Conservation (phyloP, 352 stramenopile species). For the Globisporangium cylindrosporum region DNA sequence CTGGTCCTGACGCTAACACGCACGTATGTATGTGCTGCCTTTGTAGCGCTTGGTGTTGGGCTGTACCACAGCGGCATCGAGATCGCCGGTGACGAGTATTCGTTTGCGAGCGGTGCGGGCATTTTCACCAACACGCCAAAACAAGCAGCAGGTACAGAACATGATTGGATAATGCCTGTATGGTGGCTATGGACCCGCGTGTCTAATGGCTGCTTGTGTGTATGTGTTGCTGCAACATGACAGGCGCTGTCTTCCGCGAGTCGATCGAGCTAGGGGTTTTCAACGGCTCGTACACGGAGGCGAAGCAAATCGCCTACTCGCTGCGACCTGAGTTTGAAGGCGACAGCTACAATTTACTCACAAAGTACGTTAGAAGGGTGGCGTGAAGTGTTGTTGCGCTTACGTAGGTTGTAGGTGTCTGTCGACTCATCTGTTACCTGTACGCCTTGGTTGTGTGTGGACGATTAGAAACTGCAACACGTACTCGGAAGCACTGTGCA, state of each 20-base stretch:
- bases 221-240: background rate
- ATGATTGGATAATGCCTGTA: no score
- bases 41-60: conserved; percentile 73
- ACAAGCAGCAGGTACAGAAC: conserved; percentile 51
- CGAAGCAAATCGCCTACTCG: conserved; percentile 79
- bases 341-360: conserved; percentile 90
- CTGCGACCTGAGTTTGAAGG: conserved; percentile 85
- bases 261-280: conserved; percentile 89
- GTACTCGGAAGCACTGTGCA: conserved; percentile 88
- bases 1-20: conserved; percentile 12
- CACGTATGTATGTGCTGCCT: conserved; percentile 5
- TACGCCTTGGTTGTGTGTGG: no score
- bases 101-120: conserved; percentile 88
- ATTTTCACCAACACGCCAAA: conserved; percentile 82
- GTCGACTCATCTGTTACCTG: no score
- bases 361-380: conserved; percentile 40
- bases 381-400: background rate
- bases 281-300: conserved; percentile 78
- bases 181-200: background rate
- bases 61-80: conserved; percentile 93
- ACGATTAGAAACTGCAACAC: conserved; percentile 90
- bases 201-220: background rate
- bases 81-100: conserved; percentile 91
- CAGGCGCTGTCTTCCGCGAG: conserved; percentile 88
- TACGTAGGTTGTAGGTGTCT: background rate